A percentile compares a stretch with the other conserved stretches of the same genome.
These are phyloP conservation scores for Fusarium temperatum DNA, from an alignment of 2,329 filamentous ascomycete species.

Conservation along the genomic window DNA sequence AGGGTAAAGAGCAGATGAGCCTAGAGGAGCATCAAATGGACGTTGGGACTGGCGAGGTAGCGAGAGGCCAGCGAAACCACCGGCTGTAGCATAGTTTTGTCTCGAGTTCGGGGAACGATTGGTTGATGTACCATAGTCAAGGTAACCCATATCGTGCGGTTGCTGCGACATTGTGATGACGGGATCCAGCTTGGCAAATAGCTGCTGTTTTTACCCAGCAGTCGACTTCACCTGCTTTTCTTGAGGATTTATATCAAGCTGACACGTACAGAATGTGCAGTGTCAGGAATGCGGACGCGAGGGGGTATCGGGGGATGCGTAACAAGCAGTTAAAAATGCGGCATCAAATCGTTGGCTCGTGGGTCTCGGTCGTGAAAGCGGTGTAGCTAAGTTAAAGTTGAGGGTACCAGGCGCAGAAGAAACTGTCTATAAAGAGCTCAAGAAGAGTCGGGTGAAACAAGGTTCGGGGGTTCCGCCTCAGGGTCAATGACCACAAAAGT, in stretches of 20 bases:
- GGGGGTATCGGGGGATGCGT: constrained; percentile 14
- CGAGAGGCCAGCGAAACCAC: constrained; percentile 61
- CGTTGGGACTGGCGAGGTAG: constrained; percentile 68
- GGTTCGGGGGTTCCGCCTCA: background rate
- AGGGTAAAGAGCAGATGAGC: constrained; percentile 71
- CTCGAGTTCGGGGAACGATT: constrained; percentile 75
- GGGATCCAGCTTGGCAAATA: constrained; percentile 33
- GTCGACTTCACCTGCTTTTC: constrained; percentile 2
- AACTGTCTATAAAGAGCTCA: constrained; percentile 13
- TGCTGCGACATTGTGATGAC: constrained; percentile 56
- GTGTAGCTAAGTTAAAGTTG: constrained; percentile 21
- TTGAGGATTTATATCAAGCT: background rate
- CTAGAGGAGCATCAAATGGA: constrained; percentile 78
- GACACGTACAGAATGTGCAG: constrained; percentile 9
- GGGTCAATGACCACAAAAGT: constrained; percentile 2
- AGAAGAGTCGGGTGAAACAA: background rate
- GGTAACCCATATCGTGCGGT: constrained; percentile 71
- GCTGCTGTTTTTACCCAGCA: constrained; percentile 39
- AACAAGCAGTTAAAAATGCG: constrained; percentile 25
- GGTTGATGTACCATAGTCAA: constrained; percentile 68
- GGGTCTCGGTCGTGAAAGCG: constrained; percentile 38
- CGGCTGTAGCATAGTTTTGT: constrained; percentile 60
- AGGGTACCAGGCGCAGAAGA: constrained; percentile 5
- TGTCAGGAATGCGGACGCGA: constrained; percentile 1
- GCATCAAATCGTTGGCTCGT: constrained; percentile 38